phyloP scores from a whole-genome alignment of 345 rosid genomes.

The Draba incana region DNA sequence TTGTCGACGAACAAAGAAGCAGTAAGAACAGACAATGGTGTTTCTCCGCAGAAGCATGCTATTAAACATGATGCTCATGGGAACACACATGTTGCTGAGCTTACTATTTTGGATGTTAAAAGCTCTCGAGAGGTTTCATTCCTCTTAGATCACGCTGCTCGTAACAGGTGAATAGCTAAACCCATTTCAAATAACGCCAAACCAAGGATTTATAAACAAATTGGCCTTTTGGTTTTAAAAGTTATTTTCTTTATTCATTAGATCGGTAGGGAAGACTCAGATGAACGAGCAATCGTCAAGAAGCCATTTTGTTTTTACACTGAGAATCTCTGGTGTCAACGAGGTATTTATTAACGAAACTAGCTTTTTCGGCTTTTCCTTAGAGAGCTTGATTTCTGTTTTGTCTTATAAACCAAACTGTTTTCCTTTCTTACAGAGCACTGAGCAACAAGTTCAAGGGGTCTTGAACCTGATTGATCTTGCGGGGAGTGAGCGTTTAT shows the following conservation, averaged over 20 bases:
- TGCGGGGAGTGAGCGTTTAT: constrained; percentile 98
- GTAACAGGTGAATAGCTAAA: constrained; percentile 61
- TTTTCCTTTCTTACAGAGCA: constrained; percentile 51
- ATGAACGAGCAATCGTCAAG: constrained; percentile 90
- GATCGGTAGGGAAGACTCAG: constrained; percentile 93
- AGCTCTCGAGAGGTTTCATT: constrained; percentile 69
- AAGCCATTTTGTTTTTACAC: constrained; percentile 90
- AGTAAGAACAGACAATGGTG: constrained; percentile 56
- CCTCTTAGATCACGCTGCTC: constrained; percentile 81
- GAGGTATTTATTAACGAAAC: constrained; percentile 54
- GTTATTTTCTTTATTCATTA: constrained; percentile 33
- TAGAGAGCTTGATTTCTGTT: constrained; percentile 9
- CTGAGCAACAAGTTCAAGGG: constrained; percentile 97
- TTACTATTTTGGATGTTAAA: constrained; percentile 74
- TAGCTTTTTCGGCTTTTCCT: neutral
- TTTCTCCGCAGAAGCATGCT: constrained; percentile 59
- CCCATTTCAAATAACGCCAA: neutral
- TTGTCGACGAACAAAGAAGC: constrained; percentile 67
- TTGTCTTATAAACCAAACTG: constrained; percentile 7
- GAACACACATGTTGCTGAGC: constrained; percentile 77
- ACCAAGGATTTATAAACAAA: neutral
- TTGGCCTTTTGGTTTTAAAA: neutral
- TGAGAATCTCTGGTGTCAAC: constrained; percentile 78
- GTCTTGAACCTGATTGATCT: constrained; percentile 96
- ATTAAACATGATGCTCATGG: constrained; percentile 84